Base-by-base conservation (phyloP, 768 basidiomycete species). In the Dioszegia hungarica region DNA sequence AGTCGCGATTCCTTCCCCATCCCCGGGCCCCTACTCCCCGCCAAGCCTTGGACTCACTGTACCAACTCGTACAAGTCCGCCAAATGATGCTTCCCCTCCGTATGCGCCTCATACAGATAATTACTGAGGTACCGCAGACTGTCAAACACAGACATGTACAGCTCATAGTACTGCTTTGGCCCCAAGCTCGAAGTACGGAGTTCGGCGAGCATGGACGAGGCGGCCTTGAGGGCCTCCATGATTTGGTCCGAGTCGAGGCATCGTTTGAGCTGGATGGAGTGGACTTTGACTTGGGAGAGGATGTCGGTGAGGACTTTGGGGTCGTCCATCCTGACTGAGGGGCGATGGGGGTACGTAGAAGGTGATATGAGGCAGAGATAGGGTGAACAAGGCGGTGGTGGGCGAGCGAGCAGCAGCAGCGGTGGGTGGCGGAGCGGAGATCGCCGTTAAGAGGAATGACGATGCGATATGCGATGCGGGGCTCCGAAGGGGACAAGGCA, bases 131-230 rank as follows among this genome's bases (percentile, higher is more conserved):
- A 87, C 66, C 94, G 84, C 47, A 99, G 81, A 37, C 91, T 91
- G 74, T 99, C 95, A 77, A 98, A 98, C 48, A 99, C 91, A 61
- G 91, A 89, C 90, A 98, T 98, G 78, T 98, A 98, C 33, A 98
- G 85, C 79, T 98, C 95, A 75, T 98, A 98, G 78, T 99, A 99
- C 73, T 97, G 92, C 73, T 99, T 99, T 10, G 77, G 77, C 1
- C 89, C 88, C 63, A 98, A 81, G 10, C 89, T 89, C 1, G 89
- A 91, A 0, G 94, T 98, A 54, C 95, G 83, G 22, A 98, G 81
- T 72, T 98, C 95, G 11, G 91, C 90, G 48, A 99, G 84, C 94
- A 98, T 98, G 56, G 92, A 82, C 71, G 92, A 95, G 1, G 95
- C 93, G 57, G 88, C 88, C 79, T 99, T 98, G 69, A 98, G 81